These are phyloP conservation scores for Coemansia sp. DNA, from an alignment of 192 early-diverging fungal genomes.

Conservation along the genomic window DNA sequence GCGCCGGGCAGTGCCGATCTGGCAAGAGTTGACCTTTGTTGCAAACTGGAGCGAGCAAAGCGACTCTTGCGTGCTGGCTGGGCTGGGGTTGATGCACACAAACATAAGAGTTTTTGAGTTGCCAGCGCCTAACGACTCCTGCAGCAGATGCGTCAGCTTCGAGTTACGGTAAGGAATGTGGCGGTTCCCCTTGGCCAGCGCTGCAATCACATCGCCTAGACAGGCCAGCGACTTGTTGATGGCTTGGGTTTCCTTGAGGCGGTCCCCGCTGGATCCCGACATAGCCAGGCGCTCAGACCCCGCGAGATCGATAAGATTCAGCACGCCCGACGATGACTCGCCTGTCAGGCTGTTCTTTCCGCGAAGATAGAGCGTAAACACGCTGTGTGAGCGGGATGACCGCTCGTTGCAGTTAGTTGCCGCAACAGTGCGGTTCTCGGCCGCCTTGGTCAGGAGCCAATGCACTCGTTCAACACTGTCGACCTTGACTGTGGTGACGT, in stretches of 20 bases:
- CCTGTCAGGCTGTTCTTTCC: conserved; percentile 76
- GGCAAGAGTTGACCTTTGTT: conserved; percentile 90
- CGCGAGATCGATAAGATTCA: conserved; percentile 95
- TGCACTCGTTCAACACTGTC: conserved; percentile 76
- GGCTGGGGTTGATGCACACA: conserved; percentile 91
- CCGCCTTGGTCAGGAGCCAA: conserved; percentile 71
- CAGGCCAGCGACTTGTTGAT: conserved; percentile 94
- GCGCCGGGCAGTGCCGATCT: conserved; percentile 79
- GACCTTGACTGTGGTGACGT: conserved; percentile 69
- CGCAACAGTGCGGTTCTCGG: conserved; percentile 84
- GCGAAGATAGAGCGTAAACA: conserved; percentile 82
- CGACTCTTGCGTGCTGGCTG: conserved; percentile 79
- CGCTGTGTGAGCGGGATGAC: conserved; percentile 91
- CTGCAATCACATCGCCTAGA: conserved; percentile 89
- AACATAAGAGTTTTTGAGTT: conserved; percentile 99
- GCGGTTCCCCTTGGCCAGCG: conserved; percentile 72
- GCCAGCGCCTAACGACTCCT: conserved; percentile 69
- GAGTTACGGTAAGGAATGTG: conserved; percentile 96
- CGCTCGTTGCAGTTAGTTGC: conserved; percentile 92
- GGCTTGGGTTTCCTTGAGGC: conserved; percentile 90
- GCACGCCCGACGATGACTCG: conserved; percentile 71
- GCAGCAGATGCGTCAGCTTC: conserved; percentile 69
- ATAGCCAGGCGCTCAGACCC: conserved; percentile 86
- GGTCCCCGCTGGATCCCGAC: conserved; percentile 84
- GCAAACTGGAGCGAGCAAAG: conserved; percentile 93